Conservation (phyloP, 1,284 basidiomycete genomes). For the Trichosporon asahii region DNA sequence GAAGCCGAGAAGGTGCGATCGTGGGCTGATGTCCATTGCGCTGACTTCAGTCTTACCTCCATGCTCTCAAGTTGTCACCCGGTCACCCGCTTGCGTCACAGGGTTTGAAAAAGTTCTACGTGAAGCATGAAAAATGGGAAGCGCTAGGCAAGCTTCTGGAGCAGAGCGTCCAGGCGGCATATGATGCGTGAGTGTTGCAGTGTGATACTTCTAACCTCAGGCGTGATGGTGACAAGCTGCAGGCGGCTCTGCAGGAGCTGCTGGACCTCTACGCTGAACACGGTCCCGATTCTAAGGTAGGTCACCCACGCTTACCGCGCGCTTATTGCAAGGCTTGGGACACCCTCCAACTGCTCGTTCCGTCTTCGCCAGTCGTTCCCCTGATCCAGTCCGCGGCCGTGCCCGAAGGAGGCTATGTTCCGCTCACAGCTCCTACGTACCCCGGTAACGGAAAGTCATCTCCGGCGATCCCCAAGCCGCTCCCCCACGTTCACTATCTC, state of each 20-base stretch:
- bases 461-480: slow-evolving; percentile 46
- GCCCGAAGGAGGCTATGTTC: slow-evolving; percentile 38
- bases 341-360: slow-evolving; percentile 68
- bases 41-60: slow-evolving; percentile 63
- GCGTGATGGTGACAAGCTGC: slow-evolving; percentile 72
- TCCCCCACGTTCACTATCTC: slow-evolving; percentile 51
- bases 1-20: slow-evolving; percentile 86
- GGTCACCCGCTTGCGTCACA: slow-evolving; percentile 65
- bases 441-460: slow-evolving; percentile 29
- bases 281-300: slow-evolving; percentile 62
- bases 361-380: slow-evolving; percentile 66
- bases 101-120: slow-evolving; percentile 73
- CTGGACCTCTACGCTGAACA: slow-evolving; percentile 63
- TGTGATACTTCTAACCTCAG: slow-evolving; percentile 51
- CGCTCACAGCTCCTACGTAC: slow-evolving; percentile 56
- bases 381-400: slow-evolving; percentile 69
- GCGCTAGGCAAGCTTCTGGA: slow-evolving; percentile 60
- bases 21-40: slow-evolving; percentile 48
- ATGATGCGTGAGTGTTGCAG: slow-evolving; percentile 58
- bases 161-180: slow-evolving; percentile 58
- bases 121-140: slow-evolving; percentile 62
- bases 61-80: slow-evolving; percentile 64
- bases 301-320: slow-evolving; percentile 1
- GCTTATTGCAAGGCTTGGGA: slow-evolving; percentile 59
- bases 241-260: slow-evolving; percentile 71